These are phyloP conservation scores for Stephania cephalantha DNA, from an alignment of 164 flowering plant species.

Conservation along the genomic window DNA sequence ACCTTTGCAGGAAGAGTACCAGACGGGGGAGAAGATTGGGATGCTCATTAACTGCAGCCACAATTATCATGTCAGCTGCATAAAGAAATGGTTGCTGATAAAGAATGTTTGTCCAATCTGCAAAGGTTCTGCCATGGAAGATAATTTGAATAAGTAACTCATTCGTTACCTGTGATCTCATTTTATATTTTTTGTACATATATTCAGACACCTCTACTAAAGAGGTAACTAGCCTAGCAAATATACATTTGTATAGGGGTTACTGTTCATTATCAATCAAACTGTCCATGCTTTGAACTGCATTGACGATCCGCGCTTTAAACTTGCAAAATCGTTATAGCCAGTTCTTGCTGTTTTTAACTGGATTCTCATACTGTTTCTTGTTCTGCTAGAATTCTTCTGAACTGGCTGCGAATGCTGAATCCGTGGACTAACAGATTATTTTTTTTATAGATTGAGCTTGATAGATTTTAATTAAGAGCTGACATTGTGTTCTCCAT, in stretches of 20 bases:
- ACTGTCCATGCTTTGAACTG: not conserved
- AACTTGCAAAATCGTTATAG: not conserved
- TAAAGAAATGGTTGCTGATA: slow-evolving; percentile 57
- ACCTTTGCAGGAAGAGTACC: slow-evolving; percentile 53
- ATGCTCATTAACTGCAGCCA: slow-evolving; percentile 42
- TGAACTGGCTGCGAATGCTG: not conserved
- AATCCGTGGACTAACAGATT: not conserved
- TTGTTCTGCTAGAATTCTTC: not conserved
- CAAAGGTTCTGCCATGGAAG: slow-evolving; percentile 45
- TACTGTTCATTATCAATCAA: not conserved
- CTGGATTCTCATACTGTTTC: not conserved
- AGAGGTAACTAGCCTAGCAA: not conserved
- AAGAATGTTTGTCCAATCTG: slow-evolving; percentile 68
- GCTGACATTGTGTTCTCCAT: not conserved
- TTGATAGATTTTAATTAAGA: not conserved
- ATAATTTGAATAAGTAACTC: slow-evolving; percentile 8
- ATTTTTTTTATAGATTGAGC: not conserved
- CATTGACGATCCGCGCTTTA: not conserved
- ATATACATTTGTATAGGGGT: not conserved
- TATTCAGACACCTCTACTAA: slow-evolving; percentile 1
- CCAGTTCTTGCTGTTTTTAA: not conserved
- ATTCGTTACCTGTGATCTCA: not conserved
- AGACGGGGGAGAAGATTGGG: slow-evolving; percentile 43
- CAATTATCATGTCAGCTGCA: slow-evolving; percentile 47
- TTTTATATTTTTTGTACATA: slow-evolving; percentile 3